Conservation (phyloP, 495 filamentous ascomycete genomes). For the Penicillium cataractarum region DNA sequence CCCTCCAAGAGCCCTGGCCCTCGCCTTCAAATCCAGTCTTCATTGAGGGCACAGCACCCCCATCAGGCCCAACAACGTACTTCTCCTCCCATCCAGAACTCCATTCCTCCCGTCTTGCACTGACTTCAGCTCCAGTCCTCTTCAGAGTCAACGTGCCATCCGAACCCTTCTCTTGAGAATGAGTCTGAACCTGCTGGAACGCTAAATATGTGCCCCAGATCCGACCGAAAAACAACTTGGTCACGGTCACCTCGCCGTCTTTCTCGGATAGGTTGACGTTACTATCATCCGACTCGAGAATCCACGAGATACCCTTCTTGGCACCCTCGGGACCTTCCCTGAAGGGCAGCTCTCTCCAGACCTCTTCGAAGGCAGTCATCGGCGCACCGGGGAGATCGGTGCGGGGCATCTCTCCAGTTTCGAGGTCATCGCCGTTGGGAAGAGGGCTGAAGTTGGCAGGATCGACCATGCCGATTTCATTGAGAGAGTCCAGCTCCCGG, state of each 20-base stretch:
- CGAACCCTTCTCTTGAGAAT: conserved; percentile 17
- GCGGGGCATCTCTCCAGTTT: conserved; percentile 28
- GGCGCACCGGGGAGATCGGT: conserved; percentile 25
- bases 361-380: conserved; percentile 22
- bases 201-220: conserved; percentile 44
- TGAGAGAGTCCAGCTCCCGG: conserved; percentile 21
- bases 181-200: conserved; percentile 36
- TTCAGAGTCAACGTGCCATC: conserved; percentile 20
- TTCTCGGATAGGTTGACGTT: conserved; percentile 12
- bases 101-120: conserved; percentile 44
- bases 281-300: conserved; percentile 37
- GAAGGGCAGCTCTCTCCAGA: conserved; percentile 43
- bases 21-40: conserved; percentile 26
- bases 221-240: conserved; percentile 40
- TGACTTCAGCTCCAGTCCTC: conserved; percentile 37
- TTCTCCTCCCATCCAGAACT: conserved; percentile 30
- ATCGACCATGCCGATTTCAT: conserved; percentile 19
- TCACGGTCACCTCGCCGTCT: conserved; percentile 29
- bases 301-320: conserved; percentile 36
- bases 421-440: conserved; percentile 26
- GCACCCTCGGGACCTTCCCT: conserved; percentile 28
- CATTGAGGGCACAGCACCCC: conserved; percentile 32
- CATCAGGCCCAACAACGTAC: conserved; percentile 33
- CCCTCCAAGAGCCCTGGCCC: conserved; percentile 19
- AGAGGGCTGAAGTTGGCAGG: conserved; percentile 20